Conservation (phyloP, 2,329 filamentous ascomycete genomes). For the Venturia nashicola region DNA sequence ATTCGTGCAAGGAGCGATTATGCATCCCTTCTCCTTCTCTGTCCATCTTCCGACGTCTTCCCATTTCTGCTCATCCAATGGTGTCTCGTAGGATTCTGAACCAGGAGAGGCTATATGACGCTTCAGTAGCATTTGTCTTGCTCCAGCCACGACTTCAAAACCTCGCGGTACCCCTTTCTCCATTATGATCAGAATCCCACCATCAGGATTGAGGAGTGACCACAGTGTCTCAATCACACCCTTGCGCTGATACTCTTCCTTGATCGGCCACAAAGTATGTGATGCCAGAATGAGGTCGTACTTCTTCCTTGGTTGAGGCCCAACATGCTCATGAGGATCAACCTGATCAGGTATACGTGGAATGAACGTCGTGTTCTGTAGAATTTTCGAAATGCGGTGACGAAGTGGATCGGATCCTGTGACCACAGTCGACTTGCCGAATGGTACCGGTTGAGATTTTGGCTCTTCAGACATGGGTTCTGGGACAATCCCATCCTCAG, state of each 20-base stretch:
- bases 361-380: slow-evolving; percentile 85
- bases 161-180: slow-evolving; percentile 88
- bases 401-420: slow-evolving; percentile 65
- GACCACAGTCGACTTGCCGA: slow-evolving; percentile 69
- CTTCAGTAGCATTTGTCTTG: slow-evolving; percentile 65
- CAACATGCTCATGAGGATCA: slow-evolving; percentile 21
- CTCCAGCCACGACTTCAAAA: slow-evolving; percentile 82
- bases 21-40: slow-evolving; percentile 47
- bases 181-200: slow-evolving; percentile 73
- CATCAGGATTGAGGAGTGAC: slow-evolving; percentile 70
- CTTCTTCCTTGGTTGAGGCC: slow-evolving; percentile 50
- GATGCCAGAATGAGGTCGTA: slow-evolving; percentile 88
- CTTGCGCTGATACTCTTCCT: slow-evolving; percentile 66
- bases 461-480: slow-evolving; percentile 22
- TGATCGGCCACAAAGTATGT: slow-evolving; percentile 65
- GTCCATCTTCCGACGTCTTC: slow-evolving; percentile 22
- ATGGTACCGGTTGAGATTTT: slow-evolving; percentile 34
- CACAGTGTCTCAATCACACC: slow-evolving; percentile 78
- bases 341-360: slow-evolving; percentile 83
- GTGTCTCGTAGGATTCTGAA: slow-evolving; percentile 17
- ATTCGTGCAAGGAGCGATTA: slow-evolving; percentile 65
- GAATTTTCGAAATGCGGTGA: slow-evolving; percentile 59
- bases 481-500: slow-evolving; percentile 19
- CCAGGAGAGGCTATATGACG: slow-evolving; percentile 58
- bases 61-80: not conserved